Base-by-base conservation (phyloP, 2,329 filamentous ascomycete species). In the Xylaria sp. region DNA sequence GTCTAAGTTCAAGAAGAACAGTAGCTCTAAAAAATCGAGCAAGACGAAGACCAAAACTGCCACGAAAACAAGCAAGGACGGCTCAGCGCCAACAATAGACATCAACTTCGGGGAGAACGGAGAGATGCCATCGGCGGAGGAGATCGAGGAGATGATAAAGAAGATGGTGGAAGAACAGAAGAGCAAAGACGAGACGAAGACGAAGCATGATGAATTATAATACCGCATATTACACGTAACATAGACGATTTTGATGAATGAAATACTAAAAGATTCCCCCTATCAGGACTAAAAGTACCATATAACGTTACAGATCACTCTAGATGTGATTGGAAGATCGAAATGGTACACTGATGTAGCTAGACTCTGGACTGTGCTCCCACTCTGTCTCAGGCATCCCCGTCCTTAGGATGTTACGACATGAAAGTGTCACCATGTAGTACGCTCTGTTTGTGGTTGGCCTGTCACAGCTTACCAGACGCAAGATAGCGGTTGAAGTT, bases 81-180 rank as follows among this genome's bases (percentile, higher is more conserved):
- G 70, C 41, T 74, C 79, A 5, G 77, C 81, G 49, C 75, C 77
- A 73, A 84, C 83, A 8, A 73, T 84, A 65, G 82, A 87, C 73
- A 73, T 72, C 36, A 78, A 80, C 68, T 73, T 82, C 25, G 81
- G 79, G 23, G 76, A 82, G 72, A 78, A 84, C 69, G 82, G 81
- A 39, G 78, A 84, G 74, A 78, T 81, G 78, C 84, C 81, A 25
- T 82, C 79, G 43, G 79, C 82, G 49, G 84, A 85, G 73, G 80
- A 86, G 74, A 83, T 88, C 65, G 83, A 89, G 75, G 84, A 86
- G 74, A 85, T 89, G 74, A 85, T 90, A 73, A 84, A 84, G 76
- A 78, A 82, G 75, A 76, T 79, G 64, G 75, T 75, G 41, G 72
- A 79, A 72, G 79, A 82, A 69, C 74, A 78, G 68, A 70, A 73